Percentiles rank a stretch among this genome's conserved stretches.
Conservation (phyloP, 768 basidiomycete species). For the Leccinellum luteum region DNA sequence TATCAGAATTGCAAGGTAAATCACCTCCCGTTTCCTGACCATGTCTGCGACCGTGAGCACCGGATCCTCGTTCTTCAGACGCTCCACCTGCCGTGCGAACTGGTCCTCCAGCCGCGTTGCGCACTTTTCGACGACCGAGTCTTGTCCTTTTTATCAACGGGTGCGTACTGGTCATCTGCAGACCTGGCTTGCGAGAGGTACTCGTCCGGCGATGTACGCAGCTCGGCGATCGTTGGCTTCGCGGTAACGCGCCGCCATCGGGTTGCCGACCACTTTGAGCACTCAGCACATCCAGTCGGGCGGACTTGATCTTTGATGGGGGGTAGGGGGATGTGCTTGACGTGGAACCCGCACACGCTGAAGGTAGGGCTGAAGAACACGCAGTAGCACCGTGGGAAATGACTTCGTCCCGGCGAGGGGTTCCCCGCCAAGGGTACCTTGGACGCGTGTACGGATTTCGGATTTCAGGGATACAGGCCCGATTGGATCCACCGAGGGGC, state of each 20-base stretch:
- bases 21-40: constrained; percentile 80
- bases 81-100: constrained; percentile 53
- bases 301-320: not conserved
- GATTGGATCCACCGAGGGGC: no score
- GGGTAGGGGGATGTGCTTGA: no score
- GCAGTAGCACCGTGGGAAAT: no score
- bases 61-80: constrained; percentile 85
- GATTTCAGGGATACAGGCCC: no score
- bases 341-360: no score
- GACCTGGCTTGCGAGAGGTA: constrained; percentile 82
- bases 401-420: no score
- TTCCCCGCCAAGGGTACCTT: no score
- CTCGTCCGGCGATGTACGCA: constrained; percentile 86
- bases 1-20: constrained; percentile 88
- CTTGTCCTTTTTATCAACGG: constrained; percentile 30
- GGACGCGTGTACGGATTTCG: no score
- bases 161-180: constrained; percentile 77
- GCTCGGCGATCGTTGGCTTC: no score
- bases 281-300: constrained; percentile 72
- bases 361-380: no score
- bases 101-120: constrained; percentile 97
- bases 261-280: constrained; percentile 55
- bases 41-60: constrained; percentile 84
- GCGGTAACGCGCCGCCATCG: no score
- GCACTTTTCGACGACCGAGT: constrained; percentile 66